Percentiles rank a stretch among this genome's conserved stretches.
Evolutionary conservation across 306 rosid species (phyloP).

Genomic region (Senna tora): DNA sequence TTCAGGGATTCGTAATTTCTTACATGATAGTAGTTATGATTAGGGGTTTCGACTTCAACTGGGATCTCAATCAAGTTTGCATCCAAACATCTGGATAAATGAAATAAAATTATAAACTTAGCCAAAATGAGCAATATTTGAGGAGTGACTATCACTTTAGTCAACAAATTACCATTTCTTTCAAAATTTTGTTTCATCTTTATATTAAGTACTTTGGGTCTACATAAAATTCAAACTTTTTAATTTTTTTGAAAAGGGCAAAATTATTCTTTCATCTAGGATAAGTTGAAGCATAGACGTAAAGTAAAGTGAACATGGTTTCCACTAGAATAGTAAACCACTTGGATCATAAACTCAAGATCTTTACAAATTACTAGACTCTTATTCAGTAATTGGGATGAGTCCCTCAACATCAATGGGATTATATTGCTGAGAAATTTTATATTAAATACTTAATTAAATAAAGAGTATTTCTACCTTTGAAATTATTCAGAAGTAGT

Average conservation of each 20-base stretch:
- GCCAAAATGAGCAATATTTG: conserved; percentile 8
- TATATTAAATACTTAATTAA: conserved; percentile 1
- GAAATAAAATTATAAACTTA: conserved; percentile 20
- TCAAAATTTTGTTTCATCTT: conserved; percentile 5
- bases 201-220: not conserved
- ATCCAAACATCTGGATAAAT: conserved; percentile 75
- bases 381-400: conserved; percentile 1
- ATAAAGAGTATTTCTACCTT: not conserved
- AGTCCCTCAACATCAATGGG: not conserved
- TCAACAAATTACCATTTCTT: conserved; percentile 23
- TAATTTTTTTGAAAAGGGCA: conserved; percentile 2
- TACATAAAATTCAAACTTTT: not conserved
- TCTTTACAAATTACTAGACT: not conserved
- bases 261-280: not conserved
- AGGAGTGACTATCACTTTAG: conserved; percentile 16
- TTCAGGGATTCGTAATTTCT: conserved; percentile 40
- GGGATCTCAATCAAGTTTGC: conserved; percentile 89
- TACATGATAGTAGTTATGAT: conserved; percentile 81
- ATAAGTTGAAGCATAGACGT: not conserved
- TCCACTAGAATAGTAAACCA: conserved; percentile 15
- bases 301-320: not conserved
- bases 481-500: conserved; percentile 7
- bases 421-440: conserved; percentile 11
- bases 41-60: conserved; percentile 80
- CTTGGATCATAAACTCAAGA: conserved; percentile 3